These are phyloP conservation scores for Lactarius akahatsu DNA, from an alignment of 768 basidiomycete genomes.

Conservation along the genomic window DNA sequence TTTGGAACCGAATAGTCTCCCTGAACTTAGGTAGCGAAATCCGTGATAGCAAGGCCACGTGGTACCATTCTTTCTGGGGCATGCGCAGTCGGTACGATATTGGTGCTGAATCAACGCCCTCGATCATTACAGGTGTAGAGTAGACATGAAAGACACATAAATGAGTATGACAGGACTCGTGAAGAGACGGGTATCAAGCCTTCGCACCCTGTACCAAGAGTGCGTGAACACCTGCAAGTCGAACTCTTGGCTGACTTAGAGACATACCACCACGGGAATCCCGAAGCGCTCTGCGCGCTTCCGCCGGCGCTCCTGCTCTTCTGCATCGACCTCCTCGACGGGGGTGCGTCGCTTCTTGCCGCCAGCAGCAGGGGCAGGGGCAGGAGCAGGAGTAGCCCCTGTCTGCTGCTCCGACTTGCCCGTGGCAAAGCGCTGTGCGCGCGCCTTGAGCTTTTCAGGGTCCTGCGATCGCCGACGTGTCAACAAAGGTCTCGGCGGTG, in stretches of 20 bases:
- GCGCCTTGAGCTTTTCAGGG: slow-evolving; percentile 48
- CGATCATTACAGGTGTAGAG: slow-evolving; percentile 10
- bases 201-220: slow-evolving; percentile 16
- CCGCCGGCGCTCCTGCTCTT: slow-evolving; percentile 27
- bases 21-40: neutral
- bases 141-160: slow-evolving; percentile 11
- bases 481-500: neutral
- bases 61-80: neutral
- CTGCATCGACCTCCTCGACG: slow-evolving; percentile 33
- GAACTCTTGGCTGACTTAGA: neutral
- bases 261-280: slow-evolving; percentile 11
- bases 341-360: slow-evolving; percentile 38
- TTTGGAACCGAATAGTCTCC: neutral
- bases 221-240: slow-evolving; percentile 2
- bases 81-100: neutral
- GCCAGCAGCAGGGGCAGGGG: slow-evolving; percentile 12
- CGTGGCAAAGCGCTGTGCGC: slow-evolving; percentile 57
- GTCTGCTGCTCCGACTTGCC: slow-evolving; percentile 14
- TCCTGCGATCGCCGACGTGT: slow-evolving; percentile 18
- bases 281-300: slow-evolving; percentile 31
- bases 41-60: too few relatives aligned
- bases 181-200: slow-evolving; percentile 12
- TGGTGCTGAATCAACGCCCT: neutral
- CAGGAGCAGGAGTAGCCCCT: neutral
- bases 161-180: neutral